A percentile compares a stretch with the other conserved stretches of the same genome.
These are phyloP conservation scores for Neltuma alba DNA, from an alignment of 306 rosid genomes.

Conservation along the genomic window DNA sequence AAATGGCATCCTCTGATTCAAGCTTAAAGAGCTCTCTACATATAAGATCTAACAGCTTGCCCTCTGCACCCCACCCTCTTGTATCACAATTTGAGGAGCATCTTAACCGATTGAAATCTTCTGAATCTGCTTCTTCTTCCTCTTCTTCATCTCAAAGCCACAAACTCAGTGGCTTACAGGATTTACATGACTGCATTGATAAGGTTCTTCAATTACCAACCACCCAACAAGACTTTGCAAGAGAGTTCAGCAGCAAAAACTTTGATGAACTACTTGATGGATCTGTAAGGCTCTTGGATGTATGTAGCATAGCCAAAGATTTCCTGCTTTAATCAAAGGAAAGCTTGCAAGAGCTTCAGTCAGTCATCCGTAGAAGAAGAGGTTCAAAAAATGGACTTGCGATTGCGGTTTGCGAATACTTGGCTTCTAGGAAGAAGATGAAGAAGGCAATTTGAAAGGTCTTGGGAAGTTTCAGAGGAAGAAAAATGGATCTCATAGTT, in stretches of 20 bases:
- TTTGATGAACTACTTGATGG: slow-evolving; percentile 36
- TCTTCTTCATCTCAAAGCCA: slow-evolving; percentile 24
- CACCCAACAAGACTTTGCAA: slow-evolving; percentile 30
- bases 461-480: slow-evolving; percentile 23
- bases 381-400: too few species aligned
- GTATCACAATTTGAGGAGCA: slow-evolving; percentile 41
- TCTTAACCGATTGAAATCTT: slow-evolving; percentile 27
- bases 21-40: slow-evolving; percentile 37
- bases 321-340: slow-evolving; percentile 32
- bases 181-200: slow-evolving; percentile 35
- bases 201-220: slow-evolving; percentile 35
- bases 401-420: slow-evolving; percentile 8
- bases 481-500: slow-evolving; percentile 12
- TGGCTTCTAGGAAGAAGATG: slow-evolving; percentile 28
- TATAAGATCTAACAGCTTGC: slow-evolving; percentile 42
- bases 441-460: slow-evolving; percentile 25
- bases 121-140: slow-evolving; percentile 34
- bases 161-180: slow-evolving; percentile 16
- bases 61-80: slow-evolving; percentile 39
- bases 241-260: not conserved
- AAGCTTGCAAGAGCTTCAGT: slow-evolving; percentile 1
- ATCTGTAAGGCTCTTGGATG: slow-evolving; percentile 33
- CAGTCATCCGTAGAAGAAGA: slow-evolving; percentile 26
- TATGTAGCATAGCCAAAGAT: slow-evolving; percentile 21
- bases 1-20: slow-evolving; percentile 34